Percentiles rank a stretch among this genome's conserved stretches.
Evolutionary conservation across 2,329 filamentous ascomycete genomes (phyloP).

Genomic region (Graphiopsis chlorocephala): DNA sequence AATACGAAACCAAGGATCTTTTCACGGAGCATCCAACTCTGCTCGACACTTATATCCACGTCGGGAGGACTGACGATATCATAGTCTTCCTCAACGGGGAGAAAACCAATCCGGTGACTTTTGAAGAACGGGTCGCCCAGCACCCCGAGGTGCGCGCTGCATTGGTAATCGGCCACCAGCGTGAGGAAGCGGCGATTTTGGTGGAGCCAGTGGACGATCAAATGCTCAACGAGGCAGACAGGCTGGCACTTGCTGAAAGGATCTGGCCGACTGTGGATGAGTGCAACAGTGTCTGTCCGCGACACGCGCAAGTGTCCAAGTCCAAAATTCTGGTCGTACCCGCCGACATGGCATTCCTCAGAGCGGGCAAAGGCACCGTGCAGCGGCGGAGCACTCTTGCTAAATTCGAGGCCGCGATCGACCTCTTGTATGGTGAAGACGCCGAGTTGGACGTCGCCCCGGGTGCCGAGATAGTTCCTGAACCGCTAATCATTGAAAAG

Average conservation of each 20-base stretch:
- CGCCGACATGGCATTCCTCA: neutral
- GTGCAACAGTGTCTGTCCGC: neutral
- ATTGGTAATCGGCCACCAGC: neutral
- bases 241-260: neutral
- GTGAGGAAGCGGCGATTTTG: neutral
- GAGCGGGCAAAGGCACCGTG: neutral
- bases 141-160: neutral
- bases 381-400: neutral
- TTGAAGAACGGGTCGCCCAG: neutral
- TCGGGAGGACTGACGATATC: neutral
- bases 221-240: neutral
- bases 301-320: constrained; percentile 3
- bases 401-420: neutral
- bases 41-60: neutral
- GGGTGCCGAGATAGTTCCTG: neutral
- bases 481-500: neutral
- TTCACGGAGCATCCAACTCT: neutral
- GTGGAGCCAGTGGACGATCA: neutral
- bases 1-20: neutral
- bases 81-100: neutral
- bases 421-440: neutral
- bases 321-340: neutral
- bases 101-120: neutral
- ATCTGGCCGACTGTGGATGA: neutral
- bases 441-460: neutral